These are phyloP conservation scores for Hyaloscypha hepaticicola DNA, from an alignment of 495 filamentous ascomycete species.

Conservation along the genomic window DNA sequence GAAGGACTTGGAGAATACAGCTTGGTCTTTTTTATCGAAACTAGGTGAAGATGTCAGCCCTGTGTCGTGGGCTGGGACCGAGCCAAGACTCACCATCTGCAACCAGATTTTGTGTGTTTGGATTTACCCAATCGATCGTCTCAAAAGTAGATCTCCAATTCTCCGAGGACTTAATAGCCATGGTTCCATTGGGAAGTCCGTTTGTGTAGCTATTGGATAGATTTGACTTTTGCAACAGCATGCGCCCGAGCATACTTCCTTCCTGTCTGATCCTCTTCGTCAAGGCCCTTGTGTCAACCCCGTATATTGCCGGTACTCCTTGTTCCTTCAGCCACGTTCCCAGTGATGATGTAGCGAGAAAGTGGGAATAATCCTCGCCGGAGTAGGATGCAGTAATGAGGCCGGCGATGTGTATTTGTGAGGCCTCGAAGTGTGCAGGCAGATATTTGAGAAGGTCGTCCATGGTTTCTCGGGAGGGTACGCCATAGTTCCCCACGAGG, in stretches of 20 bases:
- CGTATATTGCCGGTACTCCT: constrained; percentile 92
- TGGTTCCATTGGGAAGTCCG: constrained; percentile 34
- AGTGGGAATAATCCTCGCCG: constrained; percentile 92
- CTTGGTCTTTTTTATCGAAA: constrained; percentile 80
- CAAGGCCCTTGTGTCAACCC: constrained; percentile 89
- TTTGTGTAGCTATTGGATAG: constrained; percentile 48
- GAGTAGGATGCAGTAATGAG: constrained; percentile 87
- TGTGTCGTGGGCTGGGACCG: constrained; percentile 10
- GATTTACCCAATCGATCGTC: constrained; percentile 80
- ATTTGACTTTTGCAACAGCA: constrained; percentile 69
- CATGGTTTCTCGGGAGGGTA: constrained; percentile 77
- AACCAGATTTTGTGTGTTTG: constrained; percentile 88
- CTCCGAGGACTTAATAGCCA: constrained; percentile 34
- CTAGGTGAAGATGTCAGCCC: constrained; percentile 48
- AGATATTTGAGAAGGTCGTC: constrained; percentile 80
- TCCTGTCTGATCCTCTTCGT: constrained; percentile 91
- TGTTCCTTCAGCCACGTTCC: constrained; percentile 96
- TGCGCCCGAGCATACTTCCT: constrained; percentile 93
- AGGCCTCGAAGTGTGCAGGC: constrained; percentile 88
- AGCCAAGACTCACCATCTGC: constrained; percentile 72
- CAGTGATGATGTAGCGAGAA: constrained; percentile 82
- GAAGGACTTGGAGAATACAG: constrained; percentile 71
- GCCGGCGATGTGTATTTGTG: constrained; percentile 87
- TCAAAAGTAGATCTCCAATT: constrained; percentile 73
- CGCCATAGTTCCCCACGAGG: constrained; percentile 91